Evolutionary conservation across 495 filamentous ascomycete species (phyloP), one percentile per base, ranked within the genome.

Genomic region (Talaromyces adpressus): DNA sequence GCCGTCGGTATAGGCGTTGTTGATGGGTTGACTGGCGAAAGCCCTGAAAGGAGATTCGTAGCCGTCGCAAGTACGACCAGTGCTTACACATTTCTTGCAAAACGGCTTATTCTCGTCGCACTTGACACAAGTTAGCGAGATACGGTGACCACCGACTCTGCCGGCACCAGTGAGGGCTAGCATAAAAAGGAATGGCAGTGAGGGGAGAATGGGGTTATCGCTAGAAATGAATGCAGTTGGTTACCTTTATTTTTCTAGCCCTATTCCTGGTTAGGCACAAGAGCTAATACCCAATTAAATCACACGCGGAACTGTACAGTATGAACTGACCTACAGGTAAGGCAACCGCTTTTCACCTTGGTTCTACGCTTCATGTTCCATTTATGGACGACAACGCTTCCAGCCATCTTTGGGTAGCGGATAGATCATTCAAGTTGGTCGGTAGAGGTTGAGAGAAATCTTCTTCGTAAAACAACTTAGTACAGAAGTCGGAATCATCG

Each of bases 51-150:
- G 71, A 61, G 71, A 73, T 41, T 71, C 70, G 65, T 85, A 85
- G 36, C 83, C 84, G 62, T 85, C 84, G 69, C 85, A 88, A 23
- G 75, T 69, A 16, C 84, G 79, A 47, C 84, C 82, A 12, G 83
- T 83, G 6, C 77, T 81, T 57, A 80, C 59, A 65, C 85, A 88
- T 49, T 78, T 75, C 8, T 66, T 71, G 66, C 85, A 88, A 18
- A 74, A 73, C 16, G 84, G 85, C 30, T 76, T 72, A 14, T 68
- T 70, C 68, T 88, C 85, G 59, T 85, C 84, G 49, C 85, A 87
- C 68, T 86, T 86, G 52, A 87, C 77, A 54, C 71, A 14, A 30
- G 18, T 58, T 58, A 58, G 56, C 30, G 27, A 16, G 70, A 73
- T 68, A 70, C 72, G 71, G 18, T 16, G 23, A 22, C 49, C 18